Conservation (phyloP, 306 rosid species). For the Prunus dulcis region DNA sequence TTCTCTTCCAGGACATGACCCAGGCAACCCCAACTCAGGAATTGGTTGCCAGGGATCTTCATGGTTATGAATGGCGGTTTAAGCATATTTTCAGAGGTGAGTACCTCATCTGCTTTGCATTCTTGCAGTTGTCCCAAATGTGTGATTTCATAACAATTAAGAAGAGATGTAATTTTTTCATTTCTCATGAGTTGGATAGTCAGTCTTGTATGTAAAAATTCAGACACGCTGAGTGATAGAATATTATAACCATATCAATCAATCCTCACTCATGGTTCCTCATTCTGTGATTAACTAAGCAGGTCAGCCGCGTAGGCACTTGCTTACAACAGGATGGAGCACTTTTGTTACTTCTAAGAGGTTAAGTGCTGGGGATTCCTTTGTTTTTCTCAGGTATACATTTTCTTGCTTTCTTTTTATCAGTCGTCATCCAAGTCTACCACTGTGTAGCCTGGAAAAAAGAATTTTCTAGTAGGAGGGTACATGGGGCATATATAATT, state of each 20-base stretch:
- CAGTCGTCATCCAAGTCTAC: background rate
- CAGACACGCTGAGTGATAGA: background rate
- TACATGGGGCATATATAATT: background rate
- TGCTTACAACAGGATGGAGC: constrained; percentile 98
- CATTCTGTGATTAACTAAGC: constrained; percentile 23
- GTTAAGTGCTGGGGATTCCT: constrained; percentile 87
- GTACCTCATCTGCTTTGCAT: constrained; percentile 2
- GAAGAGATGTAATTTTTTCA: background rate
- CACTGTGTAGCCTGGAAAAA: background rate
- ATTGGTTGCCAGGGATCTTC: constrained; percentile 87
- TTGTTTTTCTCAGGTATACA: constrained; percentile 76
- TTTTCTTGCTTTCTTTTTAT: background rate
- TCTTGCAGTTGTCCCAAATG: constrained; percentile 13
- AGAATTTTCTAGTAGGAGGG: background rate
- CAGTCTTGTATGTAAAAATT: background rate
- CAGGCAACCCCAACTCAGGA: constrained; percentile 91
- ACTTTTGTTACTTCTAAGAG: constrained; percentile 93
- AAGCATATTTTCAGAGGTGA: constrained; percentile 94
- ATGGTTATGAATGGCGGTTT: constrained; percentile 92
- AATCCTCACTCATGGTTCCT: constrained; percentile 9
- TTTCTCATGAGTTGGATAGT: background rate
- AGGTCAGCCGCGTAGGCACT: constrained; percentile 98
- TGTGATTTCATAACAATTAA: background rate
- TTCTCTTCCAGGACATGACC: constrained; percentile 63
- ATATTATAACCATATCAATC: background rate